Percentiles rank a stretch among this genome's conserved stretches.
phyloP scores from a whole-genome alignment of 495 filamentous ascomycete genomes.

The Xylaria scruposa region DNA sequence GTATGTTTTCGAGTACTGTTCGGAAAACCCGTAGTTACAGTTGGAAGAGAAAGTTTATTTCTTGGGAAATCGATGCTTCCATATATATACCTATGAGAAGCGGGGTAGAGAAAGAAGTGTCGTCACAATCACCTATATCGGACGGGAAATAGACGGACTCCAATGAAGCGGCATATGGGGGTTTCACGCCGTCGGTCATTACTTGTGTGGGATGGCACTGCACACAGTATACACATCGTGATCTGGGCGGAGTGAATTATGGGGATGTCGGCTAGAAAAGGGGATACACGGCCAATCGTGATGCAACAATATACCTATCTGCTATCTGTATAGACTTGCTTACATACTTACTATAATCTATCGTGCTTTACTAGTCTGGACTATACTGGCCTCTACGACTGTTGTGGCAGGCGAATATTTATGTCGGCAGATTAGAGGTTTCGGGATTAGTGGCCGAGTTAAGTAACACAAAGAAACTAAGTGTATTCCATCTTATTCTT shows the following conservation, averaged over 20 bases:
- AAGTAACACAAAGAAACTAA: neutral
- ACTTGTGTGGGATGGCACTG: neutral
- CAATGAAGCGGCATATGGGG: conserved; percentile 1
- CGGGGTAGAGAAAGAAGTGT: conserved; percentile 17
- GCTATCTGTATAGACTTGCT: neutral
- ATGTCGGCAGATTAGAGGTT: neutral
- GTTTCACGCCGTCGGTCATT: neutral
- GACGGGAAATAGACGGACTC: conserved; percentile 6
- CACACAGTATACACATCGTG: neutral
- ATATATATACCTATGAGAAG: conserved; percentile 14
- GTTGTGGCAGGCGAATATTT: neutral
- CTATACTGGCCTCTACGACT: neutral
- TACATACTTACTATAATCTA: neutral
- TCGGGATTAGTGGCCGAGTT: neutral
- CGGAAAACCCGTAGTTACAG: neutral
- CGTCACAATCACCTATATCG: conserved; percentile 26
- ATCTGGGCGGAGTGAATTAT: neutral
- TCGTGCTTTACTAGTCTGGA: neutral
- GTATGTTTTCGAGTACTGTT: neutral
- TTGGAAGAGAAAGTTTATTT: neutral
- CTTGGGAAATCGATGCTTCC: neutral
- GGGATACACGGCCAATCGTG: neutral
- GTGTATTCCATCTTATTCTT: neutral
- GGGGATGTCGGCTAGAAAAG: conserved; percentile 4
- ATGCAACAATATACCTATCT: neutral